These are phyloP conservation scores for Blastocystis sp. DNA, from an alignment of 352 stramenopile species.

Conservation along the genomic window DNA sequence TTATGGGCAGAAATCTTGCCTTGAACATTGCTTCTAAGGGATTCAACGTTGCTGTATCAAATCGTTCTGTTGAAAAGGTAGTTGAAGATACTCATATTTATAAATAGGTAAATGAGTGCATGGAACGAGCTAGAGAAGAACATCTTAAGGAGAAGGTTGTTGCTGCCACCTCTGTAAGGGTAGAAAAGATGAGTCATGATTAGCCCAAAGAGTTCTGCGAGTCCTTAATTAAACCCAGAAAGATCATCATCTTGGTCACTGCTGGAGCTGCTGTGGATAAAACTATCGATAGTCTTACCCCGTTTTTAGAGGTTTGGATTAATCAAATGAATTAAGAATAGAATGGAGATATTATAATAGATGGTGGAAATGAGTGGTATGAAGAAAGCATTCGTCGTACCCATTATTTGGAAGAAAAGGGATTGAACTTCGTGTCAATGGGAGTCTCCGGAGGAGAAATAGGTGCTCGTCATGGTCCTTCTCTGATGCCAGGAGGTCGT, in stretches of 20 bases:
- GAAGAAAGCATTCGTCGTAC: slow-evolving; percentile 89
- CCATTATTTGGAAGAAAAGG: slow-evolving; percentile 86
- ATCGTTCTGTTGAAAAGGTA: slow-evolving; percentile 89
- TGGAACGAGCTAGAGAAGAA: slow-evolving; percentile 88
- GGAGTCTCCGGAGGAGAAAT: slow-evolving; percentile 97
- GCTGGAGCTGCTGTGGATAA: slow-evolving; percentile 91
- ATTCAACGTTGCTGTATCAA: slow-evolving; percentile 92
- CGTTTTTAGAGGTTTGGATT: slow-evolving; percentile 72
- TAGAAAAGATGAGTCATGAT: background rate
- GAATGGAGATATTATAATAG: slow-evolving; percentile 92
- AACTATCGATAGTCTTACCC: slow-evolving; percentile 74
- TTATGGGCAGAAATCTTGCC: slow-evolving; percentile 98
- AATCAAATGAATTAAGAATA: slow-evolving; percentile 71
- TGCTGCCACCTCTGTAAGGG: slow-evolving; percentile 81
- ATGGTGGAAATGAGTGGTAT: slow-evolving; percentile 99
- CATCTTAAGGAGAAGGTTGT: slow-evolving; percentile 84
- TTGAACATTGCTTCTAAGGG: slow-evolving; percentile 96
- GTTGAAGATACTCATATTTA: background rate
- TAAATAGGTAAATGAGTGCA: slow-evolving; percentile 83
- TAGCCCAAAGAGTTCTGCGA: slow-evolving; percentile 76
- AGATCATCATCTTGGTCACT: slow-evolving; percentile 96
- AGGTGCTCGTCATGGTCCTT: slow-evolving; percentile 92
- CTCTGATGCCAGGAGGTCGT: slow-evolving; percentile 94
- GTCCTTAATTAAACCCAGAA: slow-evolving; percentile 87
- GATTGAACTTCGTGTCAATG: slow-evolving; percentile 96